phyloP scores from a whole-genome alignment of 169 alveolate genomes.

The Plasmodium blacklocki region DNA sequence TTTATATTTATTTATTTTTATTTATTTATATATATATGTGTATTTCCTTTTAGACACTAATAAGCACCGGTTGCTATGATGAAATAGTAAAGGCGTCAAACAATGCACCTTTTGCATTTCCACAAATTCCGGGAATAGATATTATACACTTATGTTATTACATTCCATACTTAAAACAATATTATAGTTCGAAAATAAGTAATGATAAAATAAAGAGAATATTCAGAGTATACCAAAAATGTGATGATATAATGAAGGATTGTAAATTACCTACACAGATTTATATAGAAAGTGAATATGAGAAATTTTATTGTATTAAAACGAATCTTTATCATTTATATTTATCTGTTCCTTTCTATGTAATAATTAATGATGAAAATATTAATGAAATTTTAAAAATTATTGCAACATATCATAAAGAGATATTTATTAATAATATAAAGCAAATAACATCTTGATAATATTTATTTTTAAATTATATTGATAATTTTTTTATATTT shows the following conservation, averaged over 20 bases:
- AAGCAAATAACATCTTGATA: slow-evolving; percentile 46
- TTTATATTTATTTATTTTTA: neutral
- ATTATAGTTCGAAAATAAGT: slow-evolving; percentile 56
- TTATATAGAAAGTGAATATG: slow-evolving; percentile 63
- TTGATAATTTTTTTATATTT: no score
- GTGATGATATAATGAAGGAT: slow-evolving; percentile 68
- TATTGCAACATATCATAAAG: slow-evolving; percentile 64
- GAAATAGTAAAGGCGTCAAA: slow-evolving; percentile 77
- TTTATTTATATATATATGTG: neutral
- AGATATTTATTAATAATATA: slow-evolving; percentile 70
- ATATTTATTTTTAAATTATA: no score
- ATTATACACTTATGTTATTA: slow-evolving; percentile 71
- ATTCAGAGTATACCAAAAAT: slow-evolving; percentile 69
- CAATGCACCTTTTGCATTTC: slow-evolving; percentile 74
- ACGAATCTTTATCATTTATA: slow-evolving; percentile 65
- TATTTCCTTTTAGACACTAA: slow-evolving; percentile 57
- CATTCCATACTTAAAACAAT: slow-evolving; percentile 70
- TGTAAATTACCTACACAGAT: slow-evolving; percentile 71
- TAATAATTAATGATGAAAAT: slow-evolving; percentile 56
- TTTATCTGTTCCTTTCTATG: slow-evolving; percentile 72
- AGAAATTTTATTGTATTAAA: slow-evolving; percentile 54
- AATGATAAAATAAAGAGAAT: slow-evolving; percentile 40
- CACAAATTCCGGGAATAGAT: slow-evolving; percentile 50
- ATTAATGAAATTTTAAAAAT: slow-evolving; percentile 72
- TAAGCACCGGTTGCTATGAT: slow-evolving; percentile 78